A percentile compares a stretch with the other conserved stretches of the same genome.
phyloP scores from a whole-genome alignment of 192 early-diverging fungal species.

The Entomortierella lignicola region DNA sequence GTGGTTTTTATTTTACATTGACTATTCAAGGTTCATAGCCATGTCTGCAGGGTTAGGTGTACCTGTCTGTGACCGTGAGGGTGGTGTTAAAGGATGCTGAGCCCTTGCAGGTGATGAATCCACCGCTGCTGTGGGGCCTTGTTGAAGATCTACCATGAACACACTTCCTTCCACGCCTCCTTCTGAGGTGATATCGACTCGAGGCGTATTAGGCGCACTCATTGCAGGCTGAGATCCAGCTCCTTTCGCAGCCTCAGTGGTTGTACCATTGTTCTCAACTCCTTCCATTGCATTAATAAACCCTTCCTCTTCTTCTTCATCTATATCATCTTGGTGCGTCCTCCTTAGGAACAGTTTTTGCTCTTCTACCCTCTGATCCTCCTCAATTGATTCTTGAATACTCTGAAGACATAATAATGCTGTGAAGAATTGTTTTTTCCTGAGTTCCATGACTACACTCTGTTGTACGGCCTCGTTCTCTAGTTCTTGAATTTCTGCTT shows the following conservation, averaged over 20 bases:
- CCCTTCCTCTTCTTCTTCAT: constrained; percentile 22
- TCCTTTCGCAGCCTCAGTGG: neutral
- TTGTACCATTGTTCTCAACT: neutral
- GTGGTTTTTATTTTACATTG: constrained; percentile 5
- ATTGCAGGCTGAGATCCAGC: neutral
- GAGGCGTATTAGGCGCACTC: neutral
- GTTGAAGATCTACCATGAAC: constrained; percentile 18
- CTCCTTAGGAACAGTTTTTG: constrained; percentile 22
- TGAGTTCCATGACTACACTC: constrained; percentile 16
- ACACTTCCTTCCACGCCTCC: neutral
- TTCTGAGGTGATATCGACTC: neutral
- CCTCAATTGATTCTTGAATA: constrained; percentile 40
- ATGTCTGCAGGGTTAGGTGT: constrained; percentile 26
- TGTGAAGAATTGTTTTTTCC: constrained; percentile 43
- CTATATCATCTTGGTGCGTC: constrained; percentile 16
- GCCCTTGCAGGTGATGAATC: neutral
- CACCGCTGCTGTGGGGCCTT: neutral
- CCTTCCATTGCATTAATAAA: constrained; percentile 26
- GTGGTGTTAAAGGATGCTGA: constrained; percentile 18
- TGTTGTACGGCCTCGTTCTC: constrained; percentile 25
- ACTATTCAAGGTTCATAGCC: constrained; percentile 8
- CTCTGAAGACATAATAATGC: constrained; percentile 20
- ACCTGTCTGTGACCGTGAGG: constrained; percentile 31
- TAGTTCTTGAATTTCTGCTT: constrained; percentile 33
- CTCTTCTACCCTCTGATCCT: constrained; percentile 38